Evolutionary conservation across 257 asterid species (phyloP).

Genomic region (Cinchona pubescens): DNA sequence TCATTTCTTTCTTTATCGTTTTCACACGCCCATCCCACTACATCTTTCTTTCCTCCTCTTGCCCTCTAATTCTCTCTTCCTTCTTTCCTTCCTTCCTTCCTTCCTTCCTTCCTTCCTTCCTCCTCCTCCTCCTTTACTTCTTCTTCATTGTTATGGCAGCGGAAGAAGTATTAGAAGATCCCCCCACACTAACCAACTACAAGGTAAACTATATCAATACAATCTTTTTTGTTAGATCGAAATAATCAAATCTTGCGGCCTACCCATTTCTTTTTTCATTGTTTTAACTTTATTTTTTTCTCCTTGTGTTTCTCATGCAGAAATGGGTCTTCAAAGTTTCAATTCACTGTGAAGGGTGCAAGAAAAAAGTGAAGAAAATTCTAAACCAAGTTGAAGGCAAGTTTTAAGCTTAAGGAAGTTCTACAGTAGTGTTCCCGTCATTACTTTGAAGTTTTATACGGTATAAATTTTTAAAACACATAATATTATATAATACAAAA

Average conservation of each 20-base stretch:
- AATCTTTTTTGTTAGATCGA: neutral
- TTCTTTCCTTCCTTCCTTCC: neutral
- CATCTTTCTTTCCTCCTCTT: too few relatives aligned
- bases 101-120: neutral
- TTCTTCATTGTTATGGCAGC: slow-evolving; percentile 41
- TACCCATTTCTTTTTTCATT: too few relatives aligned
- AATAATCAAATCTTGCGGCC: too few relatives aligned
- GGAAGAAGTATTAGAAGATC: slow-evolving; percentile 24
- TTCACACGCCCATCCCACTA: neutral
- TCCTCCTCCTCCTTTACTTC: neutral
- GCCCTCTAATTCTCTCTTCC: neutral
- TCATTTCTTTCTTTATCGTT: slow-evolving; percentile 10
- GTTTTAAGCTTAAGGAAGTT: too few relatives aligned
- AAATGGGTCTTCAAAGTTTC: slow-evolving; percentile 59
- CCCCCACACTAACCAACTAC: slow-evolving; percentile 27
- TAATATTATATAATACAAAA: too few relatives aligned
- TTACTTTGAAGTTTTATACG: too few relatives aligned
- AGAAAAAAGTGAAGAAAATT: slow-evolving; percentile 58
- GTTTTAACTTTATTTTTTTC: neutral
- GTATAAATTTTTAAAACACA: too few relatives aligned
- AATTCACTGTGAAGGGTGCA: slow-evolving; percentile 77
- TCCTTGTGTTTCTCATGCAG: slow-evolving; percentile 27
- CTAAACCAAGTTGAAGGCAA: slow-evolving; percentile 48
- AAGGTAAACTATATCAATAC: slow-evolving; percentile 32
- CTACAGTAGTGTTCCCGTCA: too few relatives aligned